A percentile compares a stretch with the other conserved stretches of the same genome.
Evolutionary conservation across 306 rosid genomes (phyloP).

Genomic region (Sophora flavescens): DNA sequence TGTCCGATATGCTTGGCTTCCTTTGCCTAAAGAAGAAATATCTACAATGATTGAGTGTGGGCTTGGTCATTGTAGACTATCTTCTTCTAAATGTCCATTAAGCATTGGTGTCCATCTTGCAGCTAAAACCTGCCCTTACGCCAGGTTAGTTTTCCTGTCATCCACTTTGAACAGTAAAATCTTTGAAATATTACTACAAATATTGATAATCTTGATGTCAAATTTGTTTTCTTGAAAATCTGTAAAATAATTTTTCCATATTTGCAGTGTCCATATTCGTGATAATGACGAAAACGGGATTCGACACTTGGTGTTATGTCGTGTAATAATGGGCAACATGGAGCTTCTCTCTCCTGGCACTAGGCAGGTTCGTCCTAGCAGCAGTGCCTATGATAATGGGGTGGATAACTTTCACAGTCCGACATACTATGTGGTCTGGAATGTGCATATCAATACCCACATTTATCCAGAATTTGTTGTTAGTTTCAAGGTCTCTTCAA

Average conservation of each 20-base stretch:
- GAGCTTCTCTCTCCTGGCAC: conserved; percentile 64
- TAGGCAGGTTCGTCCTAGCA: conserved; percentile 65
- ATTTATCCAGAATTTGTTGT: conserved; percentile 73
- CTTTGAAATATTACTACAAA: not conserved
- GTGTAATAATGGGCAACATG: conserved; percentile 74
- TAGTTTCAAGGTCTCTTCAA: conserved; percentile 63
- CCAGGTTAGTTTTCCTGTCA: conserved; percentile 60
- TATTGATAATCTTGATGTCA: not conserved
- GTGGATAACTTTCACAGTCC: conserved; percentile 69
- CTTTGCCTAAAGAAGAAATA: conserved; percentile 66
- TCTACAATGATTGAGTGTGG: conserved; percentile 69
- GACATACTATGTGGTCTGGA: conserved; percentile 61
- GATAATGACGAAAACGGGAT: conserved; percentile 74
- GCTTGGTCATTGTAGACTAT: conserved; percentile 69
- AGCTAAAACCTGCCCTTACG: conserved; percentile 55
- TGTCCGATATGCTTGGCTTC: conserved; percentile 84
- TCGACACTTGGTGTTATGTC: conserved; percentile 67
- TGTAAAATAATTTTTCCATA: conserved; percentile 31
- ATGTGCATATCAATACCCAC: conserved; percentile 74
- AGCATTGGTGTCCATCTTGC: conserved; percentile 81
- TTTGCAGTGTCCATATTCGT: conserved; percentile 62
- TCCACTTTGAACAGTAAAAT: too few species aligned
- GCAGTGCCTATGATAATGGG: conserved; percentile 73
- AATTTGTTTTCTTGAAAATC: not conserved
- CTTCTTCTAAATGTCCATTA: conserved; percentile 56